These are phyloP conservation scores for Microsporum ferrugineum DNA, from an alignment of 2,329 filamentous ascomycete genomes.

Conservation along the genomic window DNA sequence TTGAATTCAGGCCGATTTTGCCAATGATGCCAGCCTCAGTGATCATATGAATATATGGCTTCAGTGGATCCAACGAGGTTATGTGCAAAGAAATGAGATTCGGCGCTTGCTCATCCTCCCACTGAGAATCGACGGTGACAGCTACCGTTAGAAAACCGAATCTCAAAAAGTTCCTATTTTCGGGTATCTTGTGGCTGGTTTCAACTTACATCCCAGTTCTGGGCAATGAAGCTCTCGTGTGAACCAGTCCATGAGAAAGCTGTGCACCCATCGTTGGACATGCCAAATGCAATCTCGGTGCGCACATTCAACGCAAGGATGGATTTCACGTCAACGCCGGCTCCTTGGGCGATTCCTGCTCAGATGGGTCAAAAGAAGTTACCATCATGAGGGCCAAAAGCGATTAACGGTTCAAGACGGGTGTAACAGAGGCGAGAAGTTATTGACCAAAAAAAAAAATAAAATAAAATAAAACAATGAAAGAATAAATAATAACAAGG, in stretches of 20 bases:
- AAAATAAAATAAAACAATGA: not conserved
- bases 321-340: conserved; percentile 37
- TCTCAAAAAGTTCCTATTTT: not conserved
- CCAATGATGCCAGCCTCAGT: conserved; percentile 48
- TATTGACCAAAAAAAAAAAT: not conserved
- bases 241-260: conserved; percentile 41
- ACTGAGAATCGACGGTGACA: conserved; percentile 17
- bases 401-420: not conserved
- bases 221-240: conserved; percentile 34
- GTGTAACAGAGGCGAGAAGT: not conserved
- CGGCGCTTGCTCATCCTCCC: conserved; percentile 38
- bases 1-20: conserved; percentile 47
- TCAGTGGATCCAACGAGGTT: conserved; percentile 23
- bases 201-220: conserved; percentile 43
- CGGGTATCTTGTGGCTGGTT: not conserved
- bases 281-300: conserved; percentile 48
- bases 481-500: not conserved
- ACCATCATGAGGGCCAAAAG: not conserved
- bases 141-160: not conserved
- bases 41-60: conserved; percentile 42
- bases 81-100: conserved; percentile 42
- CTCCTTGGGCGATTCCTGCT: conserved; percentile 44
- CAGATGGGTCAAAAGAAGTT: not conserved
- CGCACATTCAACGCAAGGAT: conserved; percentile 50
- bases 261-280: conserved; percentile 49